Evolutionary conservation across 2,329 filamentous ascomycete species (phyloP).

Genomic region (Sclerotinia trifoliorum): DNA sequence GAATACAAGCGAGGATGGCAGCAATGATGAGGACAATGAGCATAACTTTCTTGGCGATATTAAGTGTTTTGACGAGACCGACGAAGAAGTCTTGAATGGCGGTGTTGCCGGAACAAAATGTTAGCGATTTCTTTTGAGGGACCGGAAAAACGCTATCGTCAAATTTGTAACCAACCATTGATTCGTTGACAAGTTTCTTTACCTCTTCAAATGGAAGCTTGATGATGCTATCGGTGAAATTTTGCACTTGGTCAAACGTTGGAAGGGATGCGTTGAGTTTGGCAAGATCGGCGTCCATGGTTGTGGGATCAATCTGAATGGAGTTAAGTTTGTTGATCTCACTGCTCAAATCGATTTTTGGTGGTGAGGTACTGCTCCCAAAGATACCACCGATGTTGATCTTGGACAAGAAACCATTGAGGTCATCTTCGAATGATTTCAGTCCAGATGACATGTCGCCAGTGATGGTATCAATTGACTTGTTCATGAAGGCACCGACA

Average conservation of each 20-base stretch:
- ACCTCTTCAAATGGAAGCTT: slow-evolving; percentile 78
- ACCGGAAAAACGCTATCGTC: slow-evolving; percentile 77
- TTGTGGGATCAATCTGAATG: slow-evolving; percentile 65
- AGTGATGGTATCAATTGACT: slow-evolving; percentile 47
- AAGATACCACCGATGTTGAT: slow-evolving; percentile 50
- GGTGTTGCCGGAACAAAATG: slow-evolving; percentile 85
- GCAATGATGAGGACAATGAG: slow-evolving; percentile 70
- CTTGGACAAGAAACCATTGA: slow-evolving; percentile 56
- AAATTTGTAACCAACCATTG: slow-evolving; percentile 72
- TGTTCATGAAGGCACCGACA: slow-evolving; percentile 59
- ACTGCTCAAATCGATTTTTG: slow-evolving; percentile 62
- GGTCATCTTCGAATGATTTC: slow-evolving; percentile 54
- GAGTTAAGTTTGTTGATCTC: slow-evolving; percentile 65
- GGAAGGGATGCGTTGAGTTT: slow-evolving; percentile 78
- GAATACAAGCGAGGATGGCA: slow-evolving; percentile 70
- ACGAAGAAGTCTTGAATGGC: slow-evolving; percentile 83
- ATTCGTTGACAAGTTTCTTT: slow-evolving; percentile 68
- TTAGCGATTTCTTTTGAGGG: slow-evolving; percentile 76
- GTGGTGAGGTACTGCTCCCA: slow-evolving; percentile 43
- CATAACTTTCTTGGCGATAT: slow-evolving; percentile 70
- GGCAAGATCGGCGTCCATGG: slow-evolving; percentile 66
- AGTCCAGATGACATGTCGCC: slow-evolving; percentile 50
- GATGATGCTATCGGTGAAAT: slow-evolving; percentile 74
- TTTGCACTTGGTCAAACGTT: slow-evolving; percentile 78
- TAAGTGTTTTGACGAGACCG: slow-evolving; percentile 63